Base-by-base conservation (phyloP, 2,329 filamentous ascomycete genomes). In the Fusarium sp. region DNA sequence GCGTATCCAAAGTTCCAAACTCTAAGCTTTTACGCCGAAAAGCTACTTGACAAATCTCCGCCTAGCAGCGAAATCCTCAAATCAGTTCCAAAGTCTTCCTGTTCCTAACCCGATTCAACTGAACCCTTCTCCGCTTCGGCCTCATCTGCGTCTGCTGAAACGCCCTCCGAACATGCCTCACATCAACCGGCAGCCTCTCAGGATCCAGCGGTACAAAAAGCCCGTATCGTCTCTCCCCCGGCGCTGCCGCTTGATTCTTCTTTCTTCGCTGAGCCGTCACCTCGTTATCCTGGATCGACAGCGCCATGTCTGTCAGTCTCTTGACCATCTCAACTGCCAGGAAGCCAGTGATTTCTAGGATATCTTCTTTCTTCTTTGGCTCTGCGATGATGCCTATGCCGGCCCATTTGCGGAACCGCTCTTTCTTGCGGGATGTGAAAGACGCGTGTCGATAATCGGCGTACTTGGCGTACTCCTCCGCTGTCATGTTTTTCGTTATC, bases 281-380 rank as follows among this genome's bases (percentile, higher is more conserved):
- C 6, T 68, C 56, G 1, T 46, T 20, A 0, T 47, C 92, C 78
- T 98, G 98, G 78, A 97, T 94, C 77, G 92, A 93, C 72, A 99
- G 86, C 1, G 96, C 95, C 76, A 97, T 92, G 76, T 98, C 95
- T 0, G 96, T 98, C 24, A 99, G 85, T 1, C 93, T 95, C 82
- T 97, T 94, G 20, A 98, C 96, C 80, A 98, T 98, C 78, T 99
- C 96, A 71, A 97, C 97, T 0, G 95, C 97, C 72, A 99, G 78
- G 79, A 98, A 99, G 11, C 96, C 95, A 4, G 98, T 86, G 61
- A 98, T 97, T 76, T 99, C 96, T 69, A 98, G 93, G 61, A 97
- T 97, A 68, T 98, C 96, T 77, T 98, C 96, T 57, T 94, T 96
- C 1, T 95, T 96, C 79, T 97, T 97, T 64, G 90, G 91, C 77